These are phyloP conservation scores for Echeveria elegans DNA, from an alignment of 164 flowering plant genomes.

Conservation along the genomic window DNA sequence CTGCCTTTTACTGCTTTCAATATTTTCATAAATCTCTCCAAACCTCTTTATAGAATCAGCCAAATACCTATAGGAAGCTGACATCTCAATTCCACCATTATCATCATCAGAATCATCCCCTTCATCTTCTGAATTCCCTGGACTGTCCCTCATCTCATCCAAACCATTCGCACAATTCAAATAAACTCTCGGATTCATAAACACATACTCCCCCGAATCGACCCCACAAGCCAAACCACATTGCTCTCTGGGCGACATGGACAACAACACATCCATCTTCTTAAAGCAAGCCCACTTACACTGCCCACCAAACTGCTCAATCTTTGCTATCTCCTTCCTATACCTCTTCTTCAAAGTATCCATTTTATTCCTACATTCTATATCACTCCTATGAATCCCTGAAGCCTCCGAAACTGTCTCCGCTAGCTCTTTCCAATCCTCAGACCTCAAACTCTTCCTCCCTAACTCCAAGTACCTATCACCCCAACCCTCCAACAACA, in stretches of 20 bases:
- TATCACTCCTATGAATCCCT: slow-evolving; percentile 31
- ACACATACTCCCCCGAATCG: slow-evolving; percentile 89
- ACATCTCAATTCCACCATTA: slow-evolving; percentile 11
- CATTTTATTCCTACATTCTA: slow-evolving; percentile 60
- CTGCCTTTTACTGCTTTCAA: slow-evolving; percentile 32
- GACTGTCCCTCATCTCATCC: slow-evolving; percentile 93
- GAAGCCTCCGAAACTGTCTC: slow-evolving; percentile 57
- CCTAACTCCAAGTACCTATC: slow-evolving; percentile 68
- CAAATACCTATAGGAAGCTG: slow-evolving; percentile 17
- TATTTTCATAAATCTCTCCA: slow-evolving; percentile 33
- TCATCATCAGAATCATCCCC: slow-evolving; percentile 17
- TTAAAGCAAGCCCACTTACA: slow-evolving; percentile 69
- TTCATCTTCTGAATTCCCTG: slow-evolving; percentile 42
- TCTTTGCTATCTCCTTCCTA: slow-evolving; percentile 57
- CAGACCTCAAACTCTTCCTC: slow-evolving; percentile 67
- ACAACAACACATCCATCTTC: slow-evolving; percentile 62
- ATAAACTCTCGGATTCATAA: slow-evolving; percentile 66
- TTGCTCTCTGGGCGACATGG: slow-evolving; percentile 21
- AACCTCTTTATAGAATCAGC: slow-evolving; percentile 32
- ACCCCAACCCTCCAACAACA: slow-evolving; percentile 76
- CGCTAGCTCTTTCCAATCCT: slow-evolving; percentile 82
- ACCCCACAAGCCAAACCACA: slow-evolving; percentile 74
- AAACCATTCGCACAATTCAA: slow-evolving; percentile 61
- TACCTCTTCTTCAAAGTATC: slow-evolving; percentile 80
- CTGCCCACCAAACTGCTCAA: slow-evolving; percentile 29